Evolutionary conservation across 2,329 filamentous ascomycete species (phyloP).

Genomic region (Pseudomassariella vexata): DNA sequence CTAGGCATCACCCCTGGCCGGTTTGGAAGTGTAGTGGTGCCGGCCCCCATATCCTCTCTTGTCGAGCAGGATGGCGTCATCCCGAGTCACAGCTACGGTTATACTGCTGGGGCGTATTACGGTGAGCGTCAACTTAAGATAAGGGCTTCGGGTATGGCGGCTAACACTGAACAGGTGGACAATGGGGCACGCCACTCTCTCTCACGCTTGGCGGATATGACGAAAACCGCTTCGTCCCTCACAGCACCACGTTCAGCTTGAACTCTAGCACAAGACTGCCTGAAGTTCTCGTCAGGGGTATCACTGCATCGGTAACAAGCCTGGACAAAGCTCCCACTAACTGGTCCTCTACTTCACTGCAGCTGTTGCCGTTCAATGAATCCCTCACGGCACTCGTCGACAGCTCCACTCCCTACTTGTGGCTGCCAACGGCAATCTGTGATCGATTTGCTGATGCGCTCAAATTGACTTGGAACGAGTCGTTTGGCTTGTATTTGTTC

Average conservation of each 20-base stretch:
- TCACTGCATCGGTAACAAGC: conserved; percentile 34
- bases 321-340: conserved; percentile 22
- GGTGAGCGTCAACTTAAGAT: conserved; percentile 37
- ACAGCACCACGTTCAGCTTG: conserved; percentile 55
- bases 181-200: conserved; percentile 41
- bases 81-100: conserved; percentile 69
- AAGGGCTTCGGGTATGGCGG: background rate
- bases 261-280: conserved; percentile 49
- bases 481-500: conserved; percentile 59
- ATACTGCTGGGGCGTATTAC: conserved; percentile 70
- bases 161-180: conserved; percentile 27
- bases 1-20: conserved; percentile 49
- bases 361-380: conserved; percentile 39
- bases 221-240: conserved; percentile 51
- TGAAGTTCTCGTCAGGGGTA: conserved; percentile 54
- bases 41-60: conserved; percentile 49
- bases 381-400: conserved; percentile 53
- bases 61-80: conserved; percentile 55
- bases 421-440: conserved; percentile 56
- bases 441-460: conserved; percentile 58
- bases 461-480: conserved; percentile 59
- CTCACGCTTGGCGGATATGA: conserved; percentile 70
- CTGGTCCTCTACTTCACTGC: conserved; percentile 32
- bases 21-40: conserved; percentile 42
- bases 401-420: conserved; percentile 58